Conservation (phyloP, 83 land plant genomes). For the Picea abies region DNA sequence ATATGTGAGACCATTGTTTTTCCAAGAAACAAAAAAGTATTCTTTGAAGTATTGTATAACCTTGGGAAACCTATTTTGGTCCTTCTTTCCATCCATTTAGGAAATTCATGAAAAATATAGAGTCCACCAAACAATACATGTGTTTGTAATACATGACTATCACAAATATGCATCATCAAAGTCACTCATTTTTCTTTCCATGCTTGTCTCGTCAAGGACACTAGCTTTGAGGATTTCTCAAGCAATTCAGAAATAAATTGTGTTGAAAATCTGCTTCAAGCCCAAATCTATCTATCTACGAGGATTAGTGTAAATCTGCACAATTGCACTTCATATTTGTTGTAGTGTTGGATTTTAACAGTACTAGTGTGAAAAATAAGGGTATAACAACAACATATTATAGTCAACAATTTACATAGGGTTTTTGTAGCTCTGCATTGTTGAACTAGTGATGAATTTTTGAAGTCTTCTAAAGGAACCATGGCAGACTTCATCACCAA, state of each 20-base stretch:
- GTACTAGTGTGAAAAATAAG: not conserved
- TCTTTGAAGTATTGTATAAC: not conserved
- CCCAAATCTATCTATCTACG: not conserved
- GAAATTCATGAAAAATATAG: not conserved
- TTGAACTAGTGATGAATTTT: no score
- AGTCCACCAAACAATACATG: not conserved
- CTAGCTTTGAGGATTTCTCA: not conserved
- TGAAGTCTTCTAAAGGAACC: no score
- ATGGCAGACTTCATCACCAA: no score
- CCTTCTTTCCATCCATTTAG: no score
- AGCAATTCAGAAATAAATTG: not conserved
- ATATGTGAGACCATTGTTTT: conserved; percentile 3
- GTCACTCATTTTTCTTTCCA: not conserved
- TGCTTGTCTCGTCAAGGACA: not conserved
- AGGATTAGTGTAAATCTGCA: not conserved
- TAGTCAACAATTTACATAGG: not conserved
- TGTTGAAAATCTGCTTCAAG: conserved; percentile 3
- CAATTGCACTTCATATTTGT: conserved; percentile 5
- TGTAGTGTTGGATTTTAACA: conserved; percentile 11
- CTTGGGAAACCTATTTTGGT: conserved; percentile 8
- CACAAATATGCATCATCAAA: conserved; percentile 9
- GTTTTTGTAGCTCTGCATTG: no score
- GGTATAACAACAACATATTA: not conserved
- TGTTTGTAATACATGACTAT: not conserved
- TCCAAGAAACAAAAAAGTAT: not conserved